Base-by-base conservation (phyloP, 2,329 filamentous ascomycete genomes). In the Dendrostoma leiphaemia region DNA sequence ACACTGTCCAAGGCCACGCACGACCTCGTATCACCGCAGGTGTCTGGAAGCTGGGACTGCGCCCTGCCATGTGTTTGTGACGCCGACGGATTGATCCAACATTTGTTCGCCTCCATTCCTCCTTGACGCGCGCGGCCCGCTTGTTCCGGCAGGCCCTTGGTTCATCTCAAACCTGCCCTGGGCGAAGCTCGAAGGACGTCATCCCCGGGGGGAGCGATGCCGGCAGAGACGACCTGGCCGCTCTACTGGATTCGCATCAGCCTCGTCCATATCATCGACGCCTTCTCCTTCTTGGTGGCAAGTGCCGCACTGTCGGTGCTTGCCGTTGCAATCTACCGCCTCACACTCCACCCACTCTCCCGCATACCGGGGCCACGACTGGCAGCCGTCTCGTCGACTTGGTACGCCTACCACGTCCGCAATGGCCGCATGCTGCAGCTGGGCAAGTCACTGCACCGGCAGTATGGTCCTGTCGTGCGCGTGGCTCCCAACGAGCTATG, bases 401-500 rank as follows among this genome's bases (percentile, higher is more conserved):
- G 78, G 78, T 71, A 78, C 35, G 78, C 74, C 0, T 68, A 69
- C 10, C 71, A 80, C 3, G 72, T 72, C 2, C 69, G 74, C 8
- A 68, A 74, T 32, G 79, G 79, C 0, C 67, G 65, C 2, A 70
- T 76, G 62, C 65, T 69, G 4, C 59, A 65, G 7, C 48, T 82
- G 3, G 75, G 72, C 1, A 71, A 67, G 60, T 68, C 65, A 0
- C 58, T 82, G n/a, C 79, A 82, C 51, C 55, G 60, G 0, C 63
- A 54, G 10, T 81, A 82, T 55, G 80, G 80, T 0, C 71, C 76
- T 0, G 66, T 72, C 2, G 80, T 83, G n/a, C 71, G 80, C 0
- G 73, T 83, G 7, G 76, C 76, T 0, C 80, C 80, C 0, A 72
- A 80, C 31, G 79, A 82, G 60, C 70, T 83, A 6, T 82, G 79